These are phyloP conservation scores for Nicotiana rustica DNA, from an alignment of 305 asterid genomes.

Conservation along the genomic window DNA sequence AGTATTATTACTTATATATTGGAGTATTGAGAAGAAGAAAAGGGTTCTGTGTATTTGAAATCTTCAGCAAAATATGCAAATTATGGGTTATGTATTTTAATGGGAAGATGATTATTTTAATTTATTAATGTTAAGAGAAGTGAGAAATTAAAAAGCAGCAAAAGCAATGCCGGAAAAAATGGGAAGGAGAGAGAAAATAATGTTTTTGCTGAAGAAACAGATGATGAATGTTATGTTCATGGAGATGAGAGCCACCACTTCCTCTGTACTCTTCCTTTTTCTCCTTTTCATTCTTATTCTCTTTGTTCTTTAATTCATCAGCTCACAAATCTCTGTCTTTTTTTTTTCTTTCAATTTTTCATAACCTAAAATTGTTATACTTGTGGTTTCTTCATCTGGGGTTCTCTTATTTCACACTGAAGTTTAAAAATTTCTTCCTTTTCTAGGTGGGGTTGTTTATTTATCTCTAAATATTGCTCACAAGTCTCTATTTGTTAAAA, in stretches of 20 bases:
- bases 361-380: background rate
- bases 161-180: conserved; percentile 49
- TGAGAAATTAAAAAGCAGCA: conserved; percentile 50
- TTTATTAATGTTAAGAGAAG: conserved; percentile 32
- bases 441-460: conserved; percentile 34
- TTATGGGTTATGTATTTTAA: conserved; percentile 23
- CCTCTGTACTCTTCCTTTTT: conserved; percentile 71
- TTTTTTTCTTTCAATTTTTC: conserved; percentile 32
- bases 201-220: conserved; percentile 45
- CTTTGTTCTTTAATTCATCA: conserved; percentile 64
- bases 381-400: conserved; percentile 29
- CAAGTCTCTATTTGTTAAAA: background rate
- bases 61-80: conserved; percentile 37
- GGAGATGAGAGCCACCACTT: conserved; percentile 81
- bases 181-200: conserved; percentile 49
- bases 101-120: conserved; percentile 52
- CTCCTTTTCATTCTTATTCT: conserved; percentile 82
- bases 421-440: conserved; percentile 12
- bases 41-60: conserved; percentile 34
- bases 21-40: conserved; percentile 8
- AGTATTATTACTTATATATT: background rate
- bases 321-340: conserved; percentile 13
- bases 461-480: conserved; percentile 37
- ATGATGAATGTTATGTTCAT: conserved; percentile 49
- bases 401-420: background rate